Base-by-base conservation (phyloP, 164 flowering plant species). In the Vitis amurensis region DNA sequence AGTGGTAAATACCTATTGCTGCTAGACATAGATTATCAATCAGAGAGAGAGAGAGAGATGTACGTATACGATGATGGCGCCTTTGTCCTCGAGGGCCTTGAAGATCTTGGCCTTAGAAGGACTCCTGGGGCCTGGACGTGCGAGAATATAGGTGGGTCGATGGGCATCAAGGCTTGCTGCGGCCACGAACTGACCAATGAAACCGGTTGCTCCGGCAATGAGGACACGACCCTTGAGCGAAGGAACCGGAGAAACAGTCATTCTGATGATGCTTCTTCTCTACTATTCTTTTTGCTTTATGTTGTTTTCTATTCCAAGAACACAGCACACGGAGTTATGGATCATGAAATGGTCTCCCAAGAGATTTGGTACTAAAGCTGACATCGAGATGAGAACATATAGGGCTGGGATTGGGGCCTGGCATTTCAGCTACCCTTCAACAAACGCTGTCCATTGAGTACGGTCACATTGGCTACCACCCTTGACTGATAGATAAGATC, bases 131-230 rank as follows among this genome's bases (percentile, higher is more conserved):
- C 55, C 55, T 1, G 80, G 53, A 9, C 89, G 81, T 65, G 75
- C 70, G 0, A 88, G 80, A 3, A 89, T 17, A 48, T 76, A 84
- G 3, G 93, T 89, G 17, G 89, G 70, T 1, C 78, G 71, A 16
- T 86, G 86, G 27, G 78, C 59, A 11, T 47, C 71, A 1, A 89
- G 71, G 79, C 91, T 81, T 15, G 91, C 88, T 37, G 81, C 86
- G 4, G 85, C 84, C 0, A 89, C 67, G 69, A 82, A 89, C 23
- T 77, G 76, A 3, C 91, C 91, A n/a, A 89, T 87, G 78, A 85
- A 84, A 11, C 93, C 93, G 8, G 88, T 81, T 2, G 88, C 82
- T 1, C 91, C 91, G 29, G 67, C 72, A 23, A 88, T 68, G 15
- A 88, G 82, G 44, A 79, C 71, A n/a, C 77, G 74, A 27, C 73